These are phyloP conservation scores for Aphanomyces cochlioides DNA, from an alignment of 352 stramenopile genomes.

Conservation along the genomic window DNA sequence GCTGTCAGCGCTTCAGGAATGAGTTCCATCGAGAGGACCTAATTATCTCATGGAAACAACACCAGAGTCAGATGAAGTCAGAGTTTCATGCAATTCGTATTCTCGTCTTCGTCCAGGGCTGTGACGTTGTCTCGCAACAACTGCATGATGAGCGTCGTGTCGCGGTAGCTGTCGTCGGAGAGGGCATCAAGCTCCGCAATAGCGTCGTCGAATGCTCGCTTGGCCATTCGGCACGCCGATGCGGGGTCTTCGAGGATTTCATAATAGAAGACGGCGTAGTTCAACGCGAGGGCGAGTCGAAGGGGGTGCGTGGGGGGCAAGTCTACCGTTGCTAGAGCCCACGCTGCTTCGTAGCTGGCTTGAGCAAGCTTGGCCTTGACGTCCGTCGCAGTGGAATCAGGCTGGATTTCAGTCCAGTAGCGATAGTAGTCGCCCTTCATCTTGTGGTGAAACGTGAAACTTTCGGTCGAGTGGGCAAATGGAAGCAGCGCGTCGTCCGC, in stretches of 20 bases:
- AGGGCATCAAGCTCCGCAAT: conserved; percentile 36
- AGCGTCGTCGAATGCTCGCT: conserved; percentile 39
- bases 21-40: too few relatives aligned
- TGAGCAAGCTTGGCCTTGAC: conserved; percentile 19
- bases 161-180: conserved; percentile 37
- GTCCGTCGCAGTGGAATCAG: neutral
- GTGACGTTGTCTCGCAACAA: conserved; percentile 41
- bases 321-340: conserved; percentile 24
- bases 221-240: conserved; percentile 32
- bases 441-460: conserved; percentile 34
- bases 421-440: conserved; percentile 34
- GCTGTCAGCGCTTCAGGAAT: too few relatives aligned
- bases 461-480: conserved; percentile 13
- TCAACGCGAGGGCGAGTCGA: conserved; percentile 38
- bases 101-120: conserved; percentile 27
- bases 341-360: conserved; percentile 31
- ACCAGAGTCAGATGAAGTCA: too few relatives aligned
- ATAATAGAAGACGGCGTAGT: conserved; percentile 39
- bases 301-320: conserved; percentile 34
- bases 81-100: too few relatives aligned
- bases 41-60: too few relatives aligned
- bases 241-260: conserved; percentile 33
- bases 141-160: conserved; percentile 40
- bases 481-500: conserved; percentile 24
- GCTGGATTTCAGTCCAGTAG: conserved; percentile 30